Base-by-base conservation (phyloP, 371 early-diverging fungal species). In the Zancudomyces culisetae region DNA sequence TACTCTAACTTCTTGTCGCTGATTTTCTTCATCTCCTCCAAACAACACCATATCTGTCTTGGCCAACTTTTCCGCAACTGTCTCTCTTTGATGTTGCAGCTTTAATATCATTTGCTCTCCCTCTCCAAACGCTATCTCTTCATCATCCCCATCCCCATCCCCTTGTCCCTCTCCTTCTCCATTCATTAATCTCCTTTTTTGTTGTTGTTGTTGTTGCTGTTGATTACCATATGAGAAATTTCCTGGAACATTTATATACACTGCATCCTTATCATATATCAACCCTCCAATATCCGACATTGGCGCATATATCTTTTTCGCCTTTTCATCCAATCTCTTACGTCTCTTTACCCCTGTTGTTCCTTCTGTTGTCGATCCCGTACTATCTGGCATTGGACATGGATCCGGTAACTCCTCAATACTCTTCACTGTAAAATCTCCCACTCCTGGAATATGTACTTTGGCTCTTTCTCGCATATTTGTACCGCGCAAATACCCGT, bases 281-380 rank as follows among this genome's bases (percentile, higher is more conserved):
- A 97, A 85, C 43, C 98, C 98, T 58, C 89, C 91, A 4, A 97
- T 87, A 58, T 94, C 94, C 0, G 90, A 85, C 91, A 92, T 93
- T 35, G 98, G 98, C n/a, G 96, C 98, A 59, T 94, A 94, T 27
- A 95, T 82, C 41, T 93, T 73, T 68, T 90, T 93, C 57, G 88
- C 81, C 60, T 91, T 87, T 58, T 92, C 93, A 60, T 79, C 83
- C 59, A 95, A 62, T 1, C 80, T 72, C 64, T 84, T 88, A 42
- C 87, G 77, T 55, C 80, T 85, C 68, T 89, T 90, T 52, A 89
- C 90, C n/a, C n/a, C n/a, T n/a, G n/a, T n/a, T n/a, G n/a, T n/a
- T n/a, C n/a, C n/a, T n/a, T n/a, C n/a, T n/a, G n/a, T n/a, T n/a
- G n/a, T n/a, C n/a, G n/a, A n/a, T n/a, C n/a, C n/a, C n/a, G n/a